Evolutionary conservation across 2,329 filamentous ascomycete species (phyloP), one percentile per base, ranked within the genome.

Genomic region (Xylariaceae sp.): DNA sequence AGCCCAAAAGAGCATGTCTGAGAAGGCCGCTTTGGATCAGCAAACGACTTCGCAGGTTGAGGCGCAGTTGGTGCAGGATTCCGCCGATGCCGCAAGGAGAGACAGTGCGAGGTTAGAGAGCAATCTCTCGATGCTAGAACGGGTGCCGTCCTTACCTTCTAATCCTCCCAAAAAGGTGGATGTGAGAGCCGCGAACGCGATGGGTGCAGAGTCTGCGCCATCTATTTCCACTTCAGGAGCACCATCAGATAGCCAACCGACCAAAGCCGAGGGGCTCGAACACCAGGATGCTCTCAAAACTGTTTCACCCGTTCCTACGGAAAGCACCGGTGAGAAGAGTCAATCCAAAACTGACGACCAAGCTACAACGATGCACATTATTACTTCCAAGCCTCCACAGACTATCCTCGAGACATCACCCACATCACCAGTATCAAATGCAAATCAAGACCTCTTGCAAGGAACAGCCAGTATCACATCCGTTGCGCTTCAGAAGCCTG

Each of bases 401-500:
- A n/a, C n/a, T n/a, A n/a, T n/a, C n/a, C n/a, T n/a, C 16, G 7
- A 32, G 27, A 32, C 12, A 8, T 8, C 27, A 32, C 16, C 27
- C 7, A 32, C 27, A 32, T 32, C 27, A 4, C 27, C 12, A 32
- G 16, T 14, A n/a, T n/a, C n/a, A n/a, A n/a, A n/a, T n/a, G n/a
- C n/a, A n/a, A n/a, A n/a, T n/a, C n/a, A n/a, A n/a, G 21, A 38
- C 20, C 16, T 44, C 48, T 11, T 42, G 29, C 22, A 34, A 23
- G 10, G 38, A 34, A 14, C 37, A 37, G 33, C 33, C 17, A 42
- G 46, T 49, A 40, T 59, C 11, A 57, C 56, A 10, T 57, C 54
- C 35, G 57, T 58, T 22, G 55, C 59, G 35, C 54, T 55, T 37
- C 61, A 64, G 44, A 64, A 62, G 45, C 59, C 62, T 7, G 62